phyloP scores from a whole-genome alignment of 805 yeast genomes.

The Priceomyces castillae region DNA sequence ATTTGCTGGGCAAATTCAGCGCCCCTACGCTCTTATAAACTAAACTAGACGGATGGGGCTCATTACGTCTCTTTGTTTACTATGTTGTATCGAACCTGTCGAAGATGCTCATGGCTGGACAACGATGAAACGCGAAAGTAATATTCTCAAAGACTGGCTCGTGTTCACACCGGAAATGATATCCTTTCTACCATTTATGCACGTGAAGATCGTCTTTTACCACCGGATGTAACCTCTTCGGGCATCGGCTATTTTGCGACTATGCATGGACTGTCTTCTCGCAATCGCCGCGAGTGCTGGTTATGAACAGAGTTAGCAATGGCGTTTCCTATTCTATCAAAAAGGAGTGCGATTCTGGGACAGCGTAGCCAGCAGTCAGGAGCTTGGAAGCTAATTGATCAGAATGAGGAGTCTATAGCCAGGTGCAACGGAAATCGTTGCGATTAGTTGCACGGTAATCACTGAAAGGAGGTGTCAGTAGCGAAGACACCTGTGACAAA shows the following conservation, averaged over 20 bases:
- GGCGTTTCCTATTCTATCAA: neutral
- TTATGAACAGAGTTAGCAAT: neutral
- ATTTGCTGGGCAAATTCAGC: neutral
- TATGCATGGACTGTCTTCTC: neutral
- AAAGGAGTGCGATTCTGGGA: no score
- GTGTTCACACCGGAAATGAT: neutral
- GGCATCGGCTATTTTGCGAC: neutral
- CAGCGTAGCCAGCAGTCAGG: neutral
- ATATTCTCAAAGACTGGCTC: neutral
- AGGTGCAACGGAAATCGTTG: no score
- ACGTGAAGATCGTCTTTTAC: neutral
- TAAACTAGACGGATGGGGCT: neutral
- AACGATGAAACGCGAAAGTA: constrained; percentile 1
- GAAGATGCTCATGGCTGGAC: neutral
- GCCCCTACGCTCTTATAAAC: neutral
- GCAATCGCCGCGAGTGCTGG: neutral
- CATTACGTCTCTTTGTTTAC: constrained; percentile 1
- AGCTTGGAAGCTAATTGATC: no score
- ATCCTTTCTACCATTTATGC: neutral
- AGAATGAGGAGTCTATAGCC: no score
- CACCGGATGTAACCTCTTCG: neutral
- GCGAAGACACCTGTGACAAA: no score
- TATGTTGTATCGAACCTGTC: neutral
- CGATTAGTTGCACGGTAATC: no score
- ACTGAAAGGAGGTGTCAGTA: no score